phyloP scores from a whole-genome alignment of 371 early-diverging fungal species.

The Mucor sp. region DNA sequence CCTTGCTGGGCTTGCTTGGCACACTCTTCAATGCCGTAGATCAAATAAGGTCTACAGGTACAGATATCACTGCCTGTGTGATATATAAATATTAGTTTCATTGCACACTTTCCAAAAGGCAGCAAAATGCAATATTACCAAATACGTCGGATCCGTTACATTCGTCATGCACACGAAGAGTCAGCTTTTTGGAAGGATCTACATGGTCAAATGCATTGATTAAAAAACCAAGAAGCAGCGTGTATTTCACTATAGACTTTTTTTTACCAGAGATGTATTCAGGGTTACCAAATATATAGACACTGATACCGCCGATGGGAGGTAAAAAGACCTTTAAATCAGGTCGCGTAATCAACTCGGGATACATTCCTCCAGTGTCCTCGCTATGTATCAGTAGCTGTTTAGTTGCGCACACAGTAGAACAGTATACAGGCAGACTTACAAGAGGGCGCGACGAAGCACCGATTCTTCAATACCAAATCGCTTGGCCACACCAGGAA shows the following conservation, averaged over 20 bases:
- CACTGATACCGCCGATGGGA: slow-evolving; percentile 92
- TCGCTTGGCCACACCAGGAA: slow-evolving; percentile 91
- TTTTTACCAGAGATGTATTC: slow-evolving; percentile 62
- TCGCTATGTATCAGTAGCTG: slow-evolving; percentile 35
- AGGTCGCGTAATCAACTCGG: slow-evolving; percentile 92
- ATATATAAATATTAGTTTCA: not conserved
- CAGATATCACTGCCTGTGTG: slow-evolving; percentile 76
- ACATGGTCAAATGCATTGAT: not conserved
- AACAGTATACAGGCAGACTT: slow-evolving; percentile 27
- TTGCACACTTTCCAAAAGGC: not conserved
- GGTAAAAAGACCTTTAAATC: slow-evolving; percentile 94
- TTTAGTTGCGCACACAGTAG: not conserved
- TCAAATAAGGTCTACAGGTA: slow-evolving; percentile 94
- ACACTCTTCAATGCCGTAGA: slow-evolving; percentile 92
- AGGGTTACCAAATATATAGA: slow-evolving; percentile 94
- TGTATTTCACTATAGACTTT: slow-evolving; percentile 11
- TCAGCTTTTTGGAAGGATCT: slow-evolving; percentile 84
- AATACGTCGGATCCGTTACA: slow-evolving; percentile 96
- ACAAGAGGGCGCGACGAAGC: slow-evolving; percentile 86
- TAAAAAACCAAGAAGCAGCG: not conserved
- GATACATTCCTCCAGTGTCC: slow-evolving; percentile 88
- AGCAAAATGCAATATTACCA: slow-evolving; percentile 48
- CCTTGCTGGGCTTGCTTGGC: slow-evolving; percentile 91
- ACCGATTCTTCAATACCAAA: slow-evolving; percentile 87
- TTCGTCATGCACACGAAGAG: slow-evolving; percentile 92